Evolutionary conservation across 2,329 filamentous ascomycete species (phyloP), one percentile per base, ranked within the genome.

Genomic region (Fusarium sp.): DNA sequence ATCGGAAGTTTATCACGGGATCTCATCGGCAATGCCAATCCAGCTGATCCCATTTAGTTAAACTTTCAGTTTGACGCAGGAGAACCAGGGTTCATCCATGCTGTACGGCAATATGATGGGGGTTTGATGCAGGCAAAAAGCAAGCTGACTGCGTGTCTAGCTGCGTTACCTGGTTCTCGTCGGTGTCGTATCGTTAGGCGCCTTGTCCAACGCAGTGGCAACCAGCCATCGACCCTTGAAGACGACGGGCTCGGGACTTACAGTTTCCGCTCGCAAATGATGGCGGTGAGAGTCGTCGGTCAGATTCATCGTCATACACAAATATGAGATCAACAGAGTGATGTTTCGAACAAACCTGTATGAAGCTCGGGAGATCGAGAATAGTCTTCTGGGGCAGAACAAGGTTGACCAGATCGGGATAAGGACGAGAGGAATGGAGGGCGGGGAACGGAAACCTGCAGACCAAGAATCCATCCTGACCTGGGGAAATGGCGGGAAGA

Each of bases 1-100:
- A 53, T 72, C 71, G 71, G 71, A 63, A 48, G 24, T 63, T 69
- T 63, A 58, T 67, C 63, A 71, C 41, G 45, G 45, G 61, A 30
- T 55, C 32, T 22, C 7, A 38, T 54, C 35, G 36, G 51, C 41
- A 54, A 30, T 39, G 53, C 32, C 36, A 71, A 57, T 57, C 53
- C 63, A 62, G 63, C 50, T 74, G 69, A 74, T 73, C 63, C 20
- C 26, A 14, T 18, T 41, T 41, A 45, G 59, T 56, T 63, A 59
- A 74, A 60, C 63, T 69, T 48, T 51, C 41, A 47, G 13, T 28
- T 59, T 26, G 42, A 61, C 45, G 51, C 59, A 47, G 18, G 30
- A 36, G 48, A n/a, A 41, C 14, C 59, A 74, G 62, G 71, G 63
- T 48, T 68, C 20, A 55, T 47, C 63, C 57, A 69, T 70, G 45